phyloP scores from a whole-genome alignment of 345 rosid genomes.

The Moringa oleifera region DNA sequence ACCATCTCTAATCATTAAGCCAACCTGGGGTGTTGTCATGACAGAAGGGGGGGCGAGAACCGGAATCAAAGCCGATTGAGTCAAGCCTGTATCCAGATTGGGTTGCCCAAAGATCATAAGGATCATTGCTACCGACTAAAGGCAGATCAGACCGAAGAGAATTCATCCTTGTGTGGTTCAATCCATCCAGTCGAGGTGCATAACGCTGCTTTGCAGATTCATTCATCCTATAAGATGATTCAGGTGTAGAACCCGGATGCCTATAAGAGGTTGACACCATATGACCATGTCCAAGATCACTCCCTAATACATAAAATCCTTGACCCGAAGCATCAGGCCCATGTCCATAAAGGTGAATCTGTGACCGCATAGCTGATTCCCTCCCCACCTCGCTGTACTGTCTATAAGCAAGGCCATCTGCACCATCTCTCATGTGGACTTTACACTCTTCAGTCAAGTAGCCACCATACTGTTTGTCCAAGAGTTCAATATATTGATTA shows the following conservation, averaged over 20 bases:
- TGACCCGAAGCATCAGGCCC: constrained; percentile 14
- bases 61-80: constrained; percentile 42
- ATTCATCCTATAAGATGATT: constrained; percentile 28
- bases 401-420: constrained; percentile 23
- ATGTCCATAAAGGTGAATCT: constrained; percentile 28
- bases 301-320: constrained; percentile 25
- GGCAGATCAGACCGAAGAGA: constrained; percentile 33
- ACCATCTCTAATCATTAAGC: constrained; percentile 49
- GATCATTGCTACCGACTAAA: constrained; percentile 10
- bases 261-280: constrained; percentile 29
- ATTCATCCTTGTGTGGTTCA: constrained; percentile 41
- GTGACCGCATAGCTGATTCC: constrained; percentile 21
- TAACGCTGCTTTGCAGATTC: constrained; percentile 52
- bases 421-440: constrained; percentile 15
- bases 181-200: constrained; percentile 52
- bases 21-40: constrained; percentile 47
- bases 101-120: constrained; percentile 20
- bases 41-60: constrained; percentile 31
- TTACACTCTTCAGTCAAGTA: constrained; percentile 23
- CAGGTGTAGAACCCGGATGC: constrained; percentile 16
- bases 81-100: constrained; percentile 17
- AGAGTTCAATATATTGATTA: neutral
- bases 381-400: constrained; percentile 22
- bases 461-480: constrained; percentile 10
- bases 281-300: constrained; percentile 20